These are phyloP conservation scores for Coniochaeta ligniaria DNA, from an alignment of 2,329 filamentous ascomycete species.

Conservation along the genomic window DNA sequence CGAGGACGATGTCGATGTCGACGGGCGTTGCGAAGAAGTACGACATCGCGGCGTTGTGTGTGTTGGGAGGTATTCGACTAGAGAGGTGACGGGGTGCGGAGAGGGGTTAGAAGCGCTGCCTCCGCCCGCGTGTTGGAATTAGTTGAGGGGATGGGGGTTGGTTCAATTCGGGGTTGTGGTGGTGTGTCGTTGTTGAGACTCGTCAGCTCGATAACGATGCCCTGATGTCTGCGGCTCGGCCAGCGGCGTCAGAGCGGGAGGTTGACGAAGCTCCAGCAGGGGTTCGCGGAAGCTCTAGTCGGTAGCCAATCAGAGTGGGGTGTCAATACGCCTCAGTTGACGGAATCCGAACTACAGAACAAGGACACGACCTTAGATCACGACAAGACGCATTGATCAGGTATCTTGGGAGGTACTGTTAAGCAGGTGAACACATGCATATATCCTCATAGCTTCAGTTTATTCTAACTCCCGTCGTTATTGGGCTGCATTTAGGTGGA, in stretches of 20 bases:
- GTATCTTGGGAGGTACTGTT: too few species aligned
- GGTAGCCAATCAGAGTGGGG: background rate
- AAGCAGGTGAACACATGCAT: too few species aligned
- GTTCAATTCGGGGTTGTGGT: background rate
- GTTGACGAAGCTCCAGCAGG: slow-evolving; percentile 2
- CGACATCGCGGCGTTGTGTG: slow-evolving; percentile 57
- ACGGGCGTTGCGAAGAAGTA: slow-evolving; percentile 98
- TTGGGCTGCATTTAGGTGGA: too few species aligned
- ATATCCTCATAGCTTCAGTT: too few species aligned
- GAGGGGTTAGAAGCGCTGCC: background rate
- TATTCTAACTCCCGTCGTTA: too few species aligned
- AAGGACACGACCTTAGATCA: too few species aligned
- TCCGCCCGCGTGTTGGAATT: background rate
- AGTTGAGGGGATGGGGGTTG: background rate
- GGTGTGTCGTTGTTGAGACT: background rate
- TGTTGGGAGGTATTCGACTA: background rate
- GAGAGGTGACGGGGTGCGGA: background rate
- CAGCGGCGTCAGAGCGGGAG: background rate
- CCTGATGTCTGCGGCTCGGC: background rate
- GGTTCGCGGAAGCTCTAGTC: background rate
- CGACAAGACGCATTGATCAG: too few species aligned
- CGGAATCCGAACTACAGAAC: too few species aligned
- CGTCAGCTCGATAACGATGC: background rate
- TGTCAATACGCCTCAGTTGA: background rate
- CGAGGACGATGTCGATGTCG: slow-evolving; percentile 97